Evolutionary conservation across 2,329 filamentous ascomycete genomes (phyloP).

Genomic region (Nemania abortiva): DNA sequence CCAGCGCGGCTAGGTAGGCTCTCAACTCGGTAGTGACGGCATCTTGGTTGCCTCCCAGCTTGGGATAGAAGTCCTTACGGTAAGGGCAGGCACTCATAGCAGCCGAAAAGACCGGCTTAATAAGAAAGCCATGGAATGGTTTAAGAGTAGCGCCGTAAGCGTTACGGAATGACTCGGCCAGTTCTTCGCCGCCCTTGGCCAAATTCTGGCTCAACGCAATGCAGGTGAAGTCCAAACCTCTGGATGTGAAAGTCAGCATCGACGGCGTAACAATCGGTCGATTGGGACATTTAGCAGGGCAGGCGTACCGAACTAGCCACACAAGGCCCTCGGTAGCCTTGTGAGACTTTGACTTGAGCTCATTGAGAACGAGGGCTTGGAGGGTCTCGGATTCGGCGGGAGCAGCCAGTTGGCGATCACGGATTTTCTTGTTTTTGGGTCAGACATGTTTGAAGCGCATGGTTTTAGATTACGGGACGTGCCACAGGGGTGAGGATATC

Average conservation of each 20-base stretch:
- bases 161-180: conserved; percentile 85
- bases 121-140: conserved; percentile 87
- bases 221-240: conserved; percentile 93
- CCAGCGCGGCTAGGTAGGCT: conserved; percentile 80
- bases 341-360: conserved; percentile 91
- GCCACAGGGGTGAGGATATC: background rate
- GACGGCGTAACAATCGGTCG: background rate
- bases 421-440: conserved; percentile 77
- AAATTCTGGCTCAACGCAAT: conserved; percentile 85
- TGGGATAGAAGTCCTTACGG: conserved; percentile 90
- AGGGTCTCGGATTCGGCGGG: conserved; percentile 84
- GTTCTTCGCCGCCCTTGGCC: conserved; percentile 75
- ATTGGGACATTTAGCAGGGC: conserved; percentile 15
- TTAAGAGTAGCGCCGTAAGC: conserved; percentile 91
- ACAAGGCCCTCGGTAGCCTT: conserved; percentile 88
- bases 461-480: background rate
- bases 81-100: conserved; percentile 96
- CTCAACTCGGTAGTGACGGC: conserved; percentile 74
- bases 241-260: conserved; percentile 54
- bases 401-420: conserved; percentile 81
- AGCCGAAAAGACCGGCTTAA: conserved; percentile 92
- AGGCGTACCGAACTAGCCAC: conserved; percentile 86
- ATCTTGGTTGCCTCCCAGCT: conserved; percentile 77
- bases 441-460: conserved; percentile 24
- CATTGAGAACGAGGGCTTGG: conserved; percentile 86